phyloP scores from a whole-genome alignment of 1,284 basidiomycete species.

The Thelephora terrestris region DNA sequence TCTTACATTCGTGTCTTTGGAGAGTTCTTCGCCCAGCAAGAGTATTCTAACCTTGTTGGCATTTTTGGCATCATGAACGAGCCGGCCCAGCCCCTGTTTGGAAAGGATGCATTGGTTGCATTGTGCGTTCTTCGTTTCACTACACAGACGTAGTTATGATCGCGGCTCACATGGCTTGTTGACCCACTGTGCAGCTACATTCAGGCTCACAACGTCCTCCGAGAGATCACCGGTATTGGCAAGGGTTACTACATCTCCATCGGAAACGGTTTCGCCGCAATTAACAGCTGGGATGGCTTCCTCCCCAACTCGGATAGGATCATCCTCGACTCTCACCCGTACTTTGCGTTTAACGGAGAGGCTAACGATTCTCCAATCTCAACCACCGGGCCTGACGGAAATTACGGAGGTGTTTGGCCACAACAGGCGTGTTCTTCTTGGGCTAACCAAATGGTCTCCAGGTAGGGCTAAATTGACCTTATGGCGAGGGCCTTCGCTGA shows the following conservation, averaged over 20 bases:
- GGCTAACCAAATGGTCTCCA: constrained; percentile 40
- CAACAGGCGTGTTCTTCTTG: constrained; percentile 37
- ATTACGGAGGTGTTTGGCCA: constrained; percentile 24
- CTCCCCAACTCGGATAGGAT: constrained; percentile 46
- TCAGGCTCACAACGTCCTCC: constrained; percentile 43
- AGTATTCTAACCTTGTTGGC: constrained; percentile 41
- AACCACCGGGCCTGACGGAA: constrained; percentile 19
- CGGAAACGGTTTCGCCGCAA: constrained; percentile 35
- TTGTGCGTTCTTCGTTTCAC: constrained; percentile 21
- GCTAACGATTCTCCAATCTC: constrained; percentile 26
- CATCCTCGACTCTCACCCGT: constrained; percentile 34
- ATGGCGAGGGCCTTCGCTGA: constrained; percentile 22
- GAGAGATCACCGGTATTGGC: constrained; percentile 45
- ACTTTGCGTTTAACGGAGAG: constrained; percentile 31
- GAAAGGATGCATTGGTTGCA: constrained; percentile 23
- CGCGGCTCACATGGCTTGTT: constrained; percentile 16
- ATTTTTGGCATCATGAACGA: constrained; percentile 36
- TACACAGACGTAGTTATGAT: constrained; percentile 3
- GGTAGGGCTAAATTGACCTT: constrained; percentile 30
- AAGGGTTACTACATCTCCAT: constrained; percentile 46
- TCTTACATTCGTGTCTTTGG: constrained; percentile 47
- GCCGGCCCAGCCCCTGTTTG: constrained; percentile 28
- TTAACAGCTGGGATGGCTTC: constrained; percentile 36
- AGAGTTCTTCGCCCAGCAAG: constrained; percentile 49
- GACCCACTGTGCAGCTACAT: constrained; percentile 41